These are phyloP conservation scores for Blastocystis hominis DNA, from an alignment of 352 stramenopile species.

Conservation along the genomic window DNA sequence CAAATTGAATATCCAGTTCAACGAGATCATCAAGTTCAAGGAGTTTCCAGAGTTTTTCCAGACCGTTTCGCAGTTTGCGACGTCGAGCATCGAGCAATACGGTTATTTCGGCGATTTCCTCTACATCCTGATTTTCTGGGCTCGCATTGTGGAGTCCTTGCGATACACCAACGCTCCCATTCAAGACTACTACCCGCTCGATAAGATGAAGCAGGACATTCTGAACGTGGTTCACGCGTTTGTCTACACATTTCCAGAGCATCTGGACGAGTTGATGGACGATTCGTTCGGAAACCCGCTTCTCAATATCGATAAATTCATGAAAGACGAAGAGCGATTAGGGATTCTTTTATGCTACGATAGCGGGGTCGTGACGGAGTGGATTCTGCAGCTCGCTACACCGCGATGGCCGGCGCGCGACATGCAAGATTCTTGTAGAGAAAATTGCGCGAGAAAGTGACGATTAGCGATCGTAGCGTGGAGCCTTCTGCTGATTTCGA, in stretches of 20 bases:
- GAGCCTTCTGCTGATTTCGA: not conserved
- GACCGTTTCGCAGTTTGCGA: not conserved
- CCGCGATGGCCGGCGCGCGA: not conserved
- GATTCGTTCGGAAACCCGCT: not conserved
- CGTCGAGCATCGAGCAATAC: not conserved
- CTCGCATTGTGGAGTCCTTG: conserved; percentile 13
- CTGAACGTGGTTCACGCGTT: not conserved
- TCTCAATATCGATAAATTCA: not conserved
- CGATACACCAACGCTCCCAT: conserved; percentile 23
- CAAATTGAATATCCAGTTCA: conserved; percentile 32
- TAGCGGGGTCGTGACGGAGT: not conserved
- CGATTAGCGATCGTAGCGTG: not conserved
- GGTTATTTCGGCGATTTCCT: conserved; percentile 39
- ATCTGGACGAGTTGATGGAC: not conserved
- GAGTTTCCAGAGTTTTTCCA: conserved; percentile 8
- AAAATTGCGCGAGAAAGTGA: not conserved
- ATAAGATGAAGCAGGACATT: not conserved
- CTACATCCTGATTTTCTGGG: conserved; percentile 15
- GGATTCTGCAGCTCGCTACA: not conserved
- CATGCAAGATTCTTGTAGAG: not conserved
- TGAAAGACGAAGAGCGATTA: not conserved
- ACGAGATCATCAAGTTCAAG: conserved; percentile 9
- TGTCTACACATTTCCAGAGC: not conserved
- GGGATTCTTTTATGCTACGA: not conserved
- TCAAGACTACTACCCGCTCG: not conserved